phyloP scores from a whole-genome alignment of 768 basidiomycete species.

The Trametes punicea region DNA sequence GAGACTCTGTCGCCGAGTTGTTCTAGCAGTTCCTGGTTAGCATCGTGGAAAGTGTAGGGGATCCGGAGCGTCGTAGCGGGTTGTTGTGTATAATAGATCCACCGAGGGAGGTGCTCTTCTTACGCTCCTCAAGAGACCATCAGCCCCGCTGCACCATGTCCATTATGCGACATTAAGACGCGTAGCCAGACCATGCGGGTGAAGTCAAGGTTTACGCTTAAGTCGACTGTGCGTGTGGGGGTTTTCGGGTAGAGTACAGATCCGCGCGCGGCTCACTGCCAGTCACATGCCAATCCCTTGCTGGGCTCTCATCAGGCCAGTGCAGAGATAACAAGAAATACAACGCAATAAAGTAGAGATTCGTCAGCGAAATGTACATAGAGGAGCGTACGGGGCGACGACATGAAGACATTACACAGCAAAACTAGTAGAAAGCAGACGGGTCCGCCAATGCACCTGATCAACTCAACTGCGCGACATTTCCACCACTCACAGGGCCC shows the following conservation, averaged over 20 bases:
- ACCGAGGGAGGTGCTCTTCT: background rate
- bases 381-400: conserved; percentile 1
- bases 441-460: background rate
- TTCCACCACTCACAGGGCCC: conserved; percentile 55
- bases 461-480: conserved; percentile 18
- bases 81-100: conserved; percentile 5
- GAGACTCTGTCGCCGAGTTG: background rate
- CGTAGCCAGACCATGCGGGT: too few species aligned
- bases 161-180: too few species aligned
- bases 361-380: conserved; percentile 4
- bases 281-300: too few species aligned
- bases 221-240: too few species aligned
- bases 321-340: background rate
- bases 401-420: conserved; percentile 1
- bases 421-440: background rate
- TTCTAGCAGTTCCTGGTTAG: background rate
- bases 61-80: background rate
- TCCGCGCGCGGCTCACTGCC: too few species aligned
- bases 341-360: conserved; percentile 15
- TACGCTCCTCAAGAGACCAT: too few species aligned
- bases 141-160: too few species aligned
- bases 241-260: too few species aligned
- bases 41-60: background rate
- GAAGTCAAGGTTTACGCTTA: too few species aligned
- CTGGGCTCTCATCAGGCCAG: background rate